Evolutionary conservation across 768 basidiomycete species (phyloP), one percentile per base, ranked within the genome.

Genomic region (Leccinellum albellum): DNA sequence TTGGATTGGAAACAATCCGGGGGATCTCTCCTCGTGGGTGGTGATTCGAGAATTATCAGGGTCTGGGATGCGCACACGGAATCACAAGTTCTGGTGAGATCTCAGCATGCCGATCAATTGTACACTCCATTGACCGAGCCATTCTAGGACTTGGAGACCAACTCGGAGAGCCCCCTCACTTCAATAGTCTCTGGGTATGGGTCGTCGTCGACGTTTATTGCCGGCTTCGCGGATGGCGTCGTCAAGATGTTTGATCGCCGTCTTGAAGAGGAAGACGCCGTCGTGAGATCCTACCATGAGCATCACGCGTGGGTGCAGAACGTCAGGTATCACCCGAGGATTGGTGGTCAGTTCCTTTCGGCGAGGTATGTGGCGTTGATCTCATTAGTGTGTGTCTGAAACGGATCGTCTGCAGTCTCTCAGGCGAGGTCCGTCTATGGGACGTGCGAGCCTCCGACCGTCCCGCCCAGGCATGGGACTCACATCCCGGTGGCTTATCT

Each of bases 61-160:
- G 80, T 94, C 4, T 99, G 97, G 97, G 95, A 99, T 69, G 96
- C 94, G 9, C 87, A 91, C 61, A 89, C 89, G 2, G 97, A 98
- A 70, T 84, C 80, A 24, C 83, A 85, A 55, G 76, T 87, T 45
- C 69, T 88, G 75, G 91, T 94, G 64, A 61, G 85, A 71, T 33
- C 15, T 23, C 8, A 23, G 24, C 53, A 13, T 49, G n/a, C 40
- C 37, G n/a, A 54, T 21, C 29, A 6, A 35, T 21, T 9, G 20
- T 7, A 2, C 31, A 10, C 23, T 4, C 37, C 6, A 14, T 51
- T 61, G 23, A 64, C 48, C 40, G 31, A 44, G 40, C 46, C 20
- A 55, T 21, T 2, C 8, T 64, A 98, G 96, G 93, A 96, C 66
- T 73, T 97, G 57, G 84, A 89, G 52, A 98, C 97, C 3, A 85